phyloP scores from a whole-genome alignment of 2,329 filamentous ascomycete species.

The Iodosphaeria phyllophila region DNA sequence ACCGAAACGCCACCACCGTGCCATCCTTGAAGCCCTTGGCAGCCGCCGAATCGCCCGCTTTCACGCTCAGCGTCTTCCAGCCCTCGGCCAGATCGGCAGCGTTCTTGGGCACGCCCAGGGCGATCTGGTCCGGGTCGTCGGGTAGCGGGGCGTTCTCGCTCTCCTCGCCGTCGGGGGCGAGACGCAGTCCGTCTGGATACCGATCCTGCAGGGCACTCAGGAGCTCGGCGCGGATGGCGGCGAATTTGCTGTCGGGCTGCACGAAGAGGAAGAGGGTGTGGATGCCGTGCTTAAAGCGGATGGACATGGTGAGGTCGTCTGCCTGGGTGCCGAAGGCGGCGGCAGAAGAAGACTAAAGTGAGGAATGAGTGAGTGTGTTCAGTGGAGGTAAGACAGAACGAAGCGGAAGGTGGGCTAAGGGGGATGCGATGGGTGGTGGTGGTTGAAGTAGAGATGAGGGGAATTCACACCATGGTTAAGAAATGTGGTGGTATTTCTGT shows the following conservation, averaged over 20 bases:
- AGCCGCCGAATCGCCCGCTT: constrained; percentile 19
- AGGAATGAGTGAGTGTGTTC: no score
- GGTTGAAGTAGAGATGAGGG: no score
- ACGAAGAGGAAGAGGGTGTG: constrained; percentile 54
- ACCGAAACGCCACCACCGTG: constrained; percentile 28
- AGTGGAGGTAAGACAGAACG: no score
- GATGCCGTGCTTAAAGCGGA: constrained; percentile 56
- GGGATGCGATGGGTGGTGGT: no score
- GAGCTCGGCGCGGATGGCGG: constrained; percentile 36
- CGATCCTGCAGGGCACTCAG: constrained; percentile 36
- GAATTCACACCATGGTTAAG: no score
- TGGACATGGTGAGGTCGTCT: constrained; percentile 22
- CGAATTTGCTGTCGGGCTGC: constrained; percentile 35
- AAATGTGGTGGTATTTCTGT: no score
- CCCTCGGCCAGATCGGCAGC: constrained; percentile 25
- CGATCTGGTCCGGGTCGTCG: constrained; percentile 20
- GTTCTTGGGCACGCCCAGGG: constrained; percentile 25
- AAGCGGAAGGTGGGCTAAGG: no score
- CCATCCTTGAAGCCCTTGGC: constrained; percentile 26
- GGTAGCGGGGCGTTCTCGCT: constrained; percentile 19
- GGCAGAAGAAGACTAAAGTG: no score
- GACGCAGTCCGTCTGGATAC: constrained; percentile 32
- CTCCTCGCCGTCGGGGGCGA: constrained; percentile 9
- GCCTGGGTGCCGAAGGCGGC: no score
- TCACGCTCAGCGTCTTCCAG: constrained; percentile 26